Conservation (phyloP, 345 rosid species). For the Citrus mangshanensis region DNA sequence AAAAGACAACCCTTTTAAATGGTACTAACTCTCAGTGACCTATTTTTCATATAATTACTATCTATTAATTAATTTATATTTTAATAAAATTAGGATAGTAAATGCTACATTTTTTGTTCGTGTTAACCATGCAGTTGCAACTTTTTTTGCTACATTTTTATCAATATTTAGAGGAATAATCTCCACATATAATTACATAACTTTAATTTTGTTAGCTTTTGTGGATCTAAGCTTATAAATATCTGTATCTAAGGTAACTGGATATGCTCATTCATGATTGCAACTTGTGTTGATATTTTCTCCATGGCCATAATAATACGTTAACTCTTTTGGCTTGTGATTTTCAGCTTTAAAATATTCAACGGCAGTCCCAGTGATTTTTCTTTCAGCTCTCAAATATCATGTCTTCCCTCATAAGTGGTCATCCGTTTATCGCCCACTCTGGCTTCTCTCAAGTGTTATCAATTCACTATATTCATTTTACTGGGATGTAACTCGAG, state of each 20-base stretch:
- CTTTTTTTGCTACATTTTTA: not conserved
- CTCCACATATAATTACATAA: not conserved
- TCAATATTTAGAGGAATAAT: not conserved
- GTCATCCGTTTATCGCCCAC: conserved; percentile 79
- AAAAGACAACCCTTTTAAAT: conserved; percentile 74
- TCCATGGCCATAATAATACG: not conserved
- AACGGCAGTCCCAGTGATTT: conserved; percentile 94
- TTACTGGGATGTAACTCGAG: conserved; percentile 97
- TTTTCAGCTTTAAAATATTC: conserved; percentile 94
- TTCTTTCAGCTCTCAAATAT: conserved; percentile 92
- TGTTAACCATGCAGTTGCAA: not conserved
- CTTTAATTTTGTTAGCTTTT: not conserved
- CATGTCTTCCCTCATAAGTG: conserved; percentile 77
- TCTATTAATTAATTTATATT: not conserved
- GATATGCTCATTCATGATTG: not conserved
- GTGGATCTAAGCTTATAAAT: not conserved
- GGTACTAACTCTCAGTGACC: conserved; percentile 37
- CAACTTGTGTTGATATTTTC: not conserved
- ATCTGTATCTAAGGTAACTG: not conserved
- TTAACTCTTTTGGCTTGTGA: conserved; percentile 27
- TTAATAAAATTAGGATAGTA: not conserved
- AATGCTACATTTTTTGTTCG: not conserved
- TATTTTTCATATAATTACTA: not conserved
- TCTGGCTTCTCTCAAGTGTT: conserved; percentile 90
- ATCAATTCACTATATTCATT: conserved; percentile 90